These are phyloP conservation scores for Sarocladium brachiariae DNA, from an alignment of 2,329 filamentous ascomycete species.

Conservation along the genomic window DNA sequence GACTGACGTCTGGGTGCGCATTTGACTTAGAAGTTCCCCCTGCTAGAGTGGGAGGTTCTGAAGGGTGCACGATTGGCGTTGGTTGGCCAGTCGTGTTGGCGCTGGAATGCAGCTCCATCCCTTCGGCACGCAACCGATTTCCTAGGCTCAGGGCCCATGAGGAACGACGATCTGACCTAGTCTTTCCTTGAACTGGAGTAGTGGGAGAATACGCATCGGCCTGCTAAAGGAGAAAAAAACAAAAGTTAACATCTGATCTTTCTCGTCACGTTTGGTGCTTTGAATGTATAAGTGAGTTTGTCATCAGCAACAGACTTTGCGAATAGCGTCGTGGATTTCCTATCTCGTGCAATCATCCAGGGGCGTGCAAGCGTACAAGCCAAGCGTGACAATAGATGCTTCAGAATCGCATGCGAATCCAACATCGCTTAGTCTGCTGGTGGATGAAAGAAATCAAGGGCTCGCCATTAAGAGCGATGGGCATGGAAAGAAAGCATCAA, in stretches of 20 bases:
- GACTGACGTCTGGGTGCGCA: not conserved
- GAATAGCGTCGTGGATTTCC: constrained; percentile 32
- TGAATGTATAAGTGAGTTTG: constrained; percentile 7
- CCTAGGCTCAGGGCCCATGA: constrained; percentile 38
- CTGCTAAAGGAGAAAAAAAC: constrained; percentile 24
- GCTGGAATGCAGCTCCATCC: not conserved
- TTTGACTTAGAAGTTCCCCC: not conserved
- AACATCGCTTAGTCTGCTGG: constrained; percentile 13
- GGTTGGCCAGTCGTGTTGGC: constrained; percentile 5
- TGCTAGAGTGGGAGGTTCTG: not conserved
- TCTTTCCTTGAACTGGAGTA: constrained; percentile 26
- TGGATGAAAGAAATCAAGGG: constrained; percentile 10
- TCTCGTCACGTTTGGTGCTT: constrained; percentile 15
- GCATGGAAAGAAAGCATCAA: constrained; percentile 37
- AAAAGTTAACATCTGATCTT: constrained; percentile 28
- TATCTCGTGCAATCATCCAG: constrained; percentile 32
- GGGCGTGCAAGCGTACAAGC: constrained; percentile 21
- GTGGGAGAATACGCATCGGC: constrained; percentile 26
- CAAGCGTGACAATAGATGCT: constrained; percentile 24
- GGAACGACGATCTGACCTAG: constrained; percentile 32
- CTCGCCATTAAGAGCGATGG: constrained; percentile 14
- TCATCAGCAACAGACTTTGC: constrained; percentile 12
- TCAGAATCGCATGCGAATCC: constrained; percentile 17
- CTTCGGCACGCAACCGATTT: constrained; percentile 16
- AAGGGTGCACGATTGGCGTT: constrained; percentile 6